Percentiles rank a stretch among this genome's conserved stretches.
These are phyloP conservation scores for Suzukiozyma palmioleophila DNA, from an alignment of 1,139 yeast species.

Conservation along the genomic window DNA sequence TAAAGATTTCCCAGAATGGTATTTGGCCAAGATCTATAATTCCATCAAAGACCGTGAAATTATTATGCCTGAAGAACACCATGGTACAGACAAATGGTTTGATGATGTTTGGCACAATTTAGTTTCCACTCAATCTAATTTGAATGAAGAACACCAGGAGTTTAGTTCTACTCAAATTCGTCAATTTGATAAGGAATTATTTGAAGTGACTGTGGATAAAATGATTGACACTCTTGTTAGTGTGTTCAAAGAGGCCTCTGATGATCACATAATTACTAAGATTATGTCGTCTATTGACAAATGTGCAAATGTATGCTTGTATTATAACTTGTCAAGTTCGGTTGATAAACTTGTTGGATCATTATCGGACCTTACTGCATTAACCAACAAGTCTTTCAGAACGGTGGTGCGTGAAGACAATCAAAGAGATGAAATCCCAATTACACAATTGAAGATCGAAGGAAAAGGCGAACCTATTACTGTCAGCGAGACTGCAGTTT, in stretches of 20 bases:
- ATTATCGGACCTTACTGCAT: constrained; percentile 60
- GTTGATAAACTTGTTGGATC: constrained; percentile 63
- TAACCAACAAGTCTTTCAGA: constrained; percentile 26
- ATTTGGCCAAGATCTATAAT: constrained; percentile 70
- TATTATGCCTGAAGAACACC: constrained; percentile 97
- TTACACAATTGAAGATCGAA: constrained; percentile 46
- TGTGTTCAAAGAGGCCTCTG: constrained; percentile 83
- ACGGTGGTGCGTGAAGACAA: constrained; percentile 20
- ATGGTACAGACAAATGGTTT: constrained; percentile 81
- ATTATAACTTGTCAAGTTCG: constrained; percentile 51
- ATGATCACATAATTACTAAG: constrained; percentile 82
- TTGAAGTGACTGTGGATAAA: constrained; percentile 56
- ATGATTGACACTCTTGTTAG: constrained; percentile 66
- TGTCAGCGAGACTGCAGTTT: constrained; percentile 76
- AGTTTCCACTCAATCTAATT: constrained; percentile 47
- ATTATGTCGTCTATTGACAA: constrained; percentile 87
- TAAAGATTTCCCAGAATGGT: constrained; percentile 82
- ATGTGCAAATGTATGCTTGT: constrained; percentile 70
- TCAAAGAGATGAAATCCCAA: constrained; percentile 43
- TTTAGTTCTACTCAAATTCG: constrained; percentile 21
- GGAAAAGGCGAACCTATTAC: constrained; percentile 54
- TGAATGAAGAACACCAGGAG: constrained; percentile 15
- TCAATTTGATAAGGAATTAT: constrained; percentile 66
- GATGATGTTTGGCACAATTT: constrained; percentile 91
- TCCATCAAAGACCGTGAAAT: constrained; percentile 85